Evolutionary conservation across 2,329 filamentous ascomycete species (phyloP).

Genomic region (Hymenoscyphus salicellus): DNA sequence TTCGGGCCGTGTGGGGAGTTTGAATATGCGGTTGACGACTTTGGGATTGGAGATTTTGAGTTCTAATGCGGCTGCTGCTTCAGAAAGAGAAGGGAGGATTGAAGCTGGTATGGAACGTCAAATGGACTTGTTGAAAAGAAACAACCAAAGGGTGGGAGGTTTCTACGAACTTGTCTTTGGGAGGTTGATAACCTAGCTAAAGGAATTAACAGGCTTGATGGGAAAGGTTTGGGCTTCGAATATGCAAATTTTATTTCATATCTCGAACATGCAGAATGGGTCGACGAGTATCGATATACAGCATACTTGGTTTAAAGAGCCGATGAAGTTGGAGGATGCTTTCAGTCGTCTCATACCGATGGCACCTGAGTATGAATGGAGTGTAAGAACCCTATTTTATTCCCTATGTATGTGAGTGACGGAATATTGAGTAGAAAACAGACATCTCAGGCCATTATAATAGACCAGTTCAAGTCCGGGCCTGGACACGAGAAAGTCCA

Average conservation of each 20-base stretch:
- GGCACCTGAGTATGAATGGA: background rate
- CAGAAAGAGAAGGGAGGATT: background rate
- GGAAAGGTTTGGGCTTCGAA: background rate
- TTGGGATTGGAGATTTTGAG: slow-evolving; percentile 9
- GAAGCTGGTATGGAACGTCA: background rate
- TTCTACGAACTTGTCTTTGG: background rate
- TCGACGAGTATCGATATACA: background rate
- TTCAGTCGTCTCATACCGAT: background rate
- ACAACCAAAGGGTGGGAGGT: background rate
- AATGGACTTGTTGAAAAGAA: background rate
- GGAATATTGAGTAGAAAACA: background rate
- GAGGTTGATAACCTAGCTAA: background rate
- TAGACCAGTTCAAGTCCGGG: background rate
- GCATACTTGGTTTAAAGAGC: background rate
- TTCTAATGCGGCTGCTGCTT: background rate
- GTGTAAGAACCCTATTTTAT: background rate
- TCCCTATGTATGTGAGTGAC: background rate
- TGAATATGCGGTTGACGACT: slow-evolving; percentile 26
- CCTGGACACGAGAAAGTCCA: background rate
- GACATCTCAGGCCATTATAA: background rate
- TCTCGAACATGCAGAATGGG: background rate
- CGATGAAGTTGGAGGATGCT: background rate
- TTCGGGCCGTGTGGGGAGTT: slow-evolving; percentile 17
- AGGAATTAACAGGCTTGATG: background rate
- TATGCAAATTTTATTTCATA: background rate